These are phyloP conservation scores for Micractinium sp. DNA, from an alignment of 139 green algal species.

Conservation along the genomic window DNA sequence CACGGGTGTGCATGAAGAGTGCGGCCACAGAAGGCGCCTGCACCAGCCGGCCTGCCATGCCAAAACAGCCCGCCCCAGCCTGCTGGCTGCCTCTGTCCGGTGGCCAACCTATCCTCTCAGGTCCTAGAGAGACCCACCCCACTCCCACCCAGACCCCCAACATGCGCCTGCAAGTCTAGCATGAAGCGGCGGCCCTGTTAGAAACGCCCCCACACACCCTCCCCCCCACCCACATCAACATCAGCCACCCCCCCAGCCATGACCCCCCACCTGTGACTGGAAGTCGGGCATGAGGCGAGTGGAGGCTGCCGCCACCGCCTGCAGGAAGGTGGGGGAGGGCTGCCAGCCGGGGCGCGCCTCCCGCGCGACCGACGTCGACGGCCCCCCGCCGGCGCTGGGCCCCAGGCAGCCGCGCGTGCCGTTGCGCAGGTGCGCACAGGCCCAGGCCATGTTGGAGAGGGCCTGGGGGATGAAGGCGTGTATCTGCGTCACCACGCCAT, in stretches of 20 bases:
- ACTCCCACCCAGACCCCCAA: no score
- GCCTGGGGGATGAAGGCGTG: conserved; percentile 50
- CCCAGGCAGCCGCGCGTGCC: conserved; percentile 27
- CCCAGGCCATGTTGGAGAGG: conserved; percentile 61
- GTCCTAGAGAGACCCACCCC: no score
- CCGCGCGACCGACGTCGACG: background rate
- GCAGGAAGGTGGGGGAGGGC: conserved; percentile 34
- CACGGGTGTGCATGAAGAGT: no score
- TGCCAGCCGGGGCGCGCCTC: conserved; percentile 27
- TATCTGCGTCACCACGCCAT: conserved; percentile 9
- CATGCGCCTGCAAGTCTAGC: no score
- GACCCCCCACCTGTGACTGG: conserved; percentile 5
- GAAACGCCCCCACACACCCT: background rate
- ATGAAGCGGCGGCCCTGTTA: no score
- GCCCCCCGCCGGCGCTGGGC: background rate
- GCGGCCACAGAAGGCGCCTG: no score
- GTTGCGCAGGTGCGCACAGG: conserved; percentile 45
- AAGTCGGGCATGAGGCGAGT: conserved; percentile 30
- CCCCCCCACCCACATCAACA: no score
- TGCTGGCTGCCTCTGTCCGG: no score
- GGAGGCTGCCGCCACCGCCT: conserved; percentile 26
- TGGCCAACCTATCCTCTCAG: no score
- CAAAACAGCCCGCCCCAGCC: no score
- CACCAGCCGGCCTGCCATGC: no score
- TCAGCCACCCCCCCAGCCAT: background rate